Evolutionary conservation across 345 rosid genomes (phyloP).

Genomic region (Arabis hirsuta): DNA sequence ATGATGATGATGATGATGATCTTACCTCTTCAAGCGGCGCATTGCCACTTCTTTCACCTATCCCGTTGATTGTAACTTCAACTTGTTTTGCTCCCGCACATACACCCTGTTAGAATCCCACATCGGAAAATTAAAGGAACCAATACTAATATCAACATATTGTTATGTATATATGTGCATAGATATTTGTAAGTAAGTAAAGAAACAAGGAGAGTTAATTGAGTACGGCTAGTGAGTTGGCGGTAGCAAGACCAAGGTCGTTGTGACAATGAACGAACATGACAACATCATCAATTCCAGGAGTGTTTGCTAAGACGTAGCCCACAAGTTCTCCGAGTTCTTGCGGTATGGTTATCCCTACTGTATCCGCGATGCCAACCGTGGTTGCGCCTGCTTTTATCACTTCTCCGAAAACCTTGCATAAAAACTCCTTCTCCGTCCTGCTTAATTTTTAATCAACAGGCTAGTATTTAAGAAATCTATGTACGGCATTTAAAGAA

Average conservation of each 20-base stretch:
- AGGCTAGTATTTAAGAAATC: neutral
- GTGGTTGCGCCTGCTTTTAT: conserved; percentile 91
- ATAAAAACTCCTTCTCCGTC: conserved; percentile 76
- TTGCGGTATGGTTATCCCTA: conserved; percentile 67
- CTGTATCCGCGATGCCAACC: conserved; percentile 80
- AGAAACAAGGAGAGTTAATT: neutral
- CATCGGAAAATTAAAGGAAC: too few species aligned
- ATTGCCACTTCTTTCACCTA: conserved; percentile 97
- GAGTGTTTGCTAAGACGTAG: conserved; percentile 77
- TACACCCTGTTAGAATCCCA: conserved; percentile 55
- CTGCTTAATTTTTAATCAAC: conserved; percentile 39
- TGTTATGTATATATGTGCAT: conserved; percentile 9
- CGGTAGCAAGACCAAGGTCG: conserved; percentile 95
- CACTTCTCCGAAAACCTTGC: conserved; percentile 74
- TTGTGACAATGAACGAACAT: conserved; percentile 85
- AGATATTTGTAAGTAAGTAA: neutral
- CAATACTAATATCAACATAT: neutral
- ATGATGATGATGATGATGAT: neutral
- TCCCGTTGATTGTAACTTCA: conserved; percentile 93
- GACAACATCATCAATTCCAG: conserved; percentile 73
- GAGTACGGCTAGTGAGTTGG: conserved; percentile 74
- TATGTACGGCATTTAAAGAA: neutral
- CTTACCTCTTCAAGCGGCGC: conserved; percentile 94
- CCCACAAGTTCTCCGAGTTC: conserved; percentile 77
- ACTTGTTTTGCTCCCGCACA: conserved; percentile 89